Evolutionary conservation across 306 rosid species (phyloP), one percentile per base, ranked within the genome.

Genomic region (Castanopsis chinensis): DNA sequence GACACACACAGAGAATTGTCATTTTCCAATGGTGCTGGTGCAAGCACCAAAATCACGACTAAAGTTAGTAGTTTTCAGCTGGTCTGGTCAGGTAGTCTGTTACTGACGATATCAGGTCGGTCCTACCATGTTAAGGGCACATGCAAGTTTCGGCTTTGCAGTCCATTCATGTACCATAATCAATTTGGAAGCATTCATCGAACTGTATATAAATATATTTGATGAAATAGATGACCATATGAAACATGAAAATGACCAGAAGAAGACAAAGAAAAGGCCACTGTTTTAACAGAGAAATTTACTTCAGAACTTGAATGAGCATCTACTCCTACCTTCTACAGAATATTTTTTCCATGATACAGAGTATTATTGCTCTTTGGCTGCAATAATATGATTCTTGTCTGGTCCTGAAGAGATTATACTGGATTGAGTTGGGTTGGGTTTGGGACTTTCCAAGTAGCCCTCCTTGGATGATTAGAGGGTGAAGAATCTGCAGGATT

Each of bases 51-150:
- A 64, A 8, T 65, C 23, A 63, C 49, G 1, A 14, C 15, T 27
- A 14, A 32, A 65, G 49, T 8, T 7, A 65, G 3, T 32, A 33
- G 9, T 33, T 35, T 67, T 67, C 71, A 32, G 25, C 7, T 67
- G 53, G 53, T 12, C 14, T 9, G 51, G 27, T 14, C 27, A 33
- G 37, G 33, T 15, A 6, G 70, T 63, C 21, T 25, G 10, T 23
- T 13, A 63, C 70, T 28, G 72, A 67, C 13, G 5, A 33, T 45
- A 68, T 68, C 55, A 69, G 12, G 70, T 53, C 49, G 76, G 85
- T 69, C 79, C 80, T 70, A 79, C 79, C 56, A 70, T 78, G 77
- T 70, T 52, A 53, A 52, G 13, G 13, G 80, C 86, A 83, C 83
- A 83, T 83, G 86, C 73, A 78, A 35, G 45, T 74, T 75, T 43